Evolutionary conservation across 352 stramenopile genomes (phyloP).

Genomic region (Phytophthora quininea): DNA sequence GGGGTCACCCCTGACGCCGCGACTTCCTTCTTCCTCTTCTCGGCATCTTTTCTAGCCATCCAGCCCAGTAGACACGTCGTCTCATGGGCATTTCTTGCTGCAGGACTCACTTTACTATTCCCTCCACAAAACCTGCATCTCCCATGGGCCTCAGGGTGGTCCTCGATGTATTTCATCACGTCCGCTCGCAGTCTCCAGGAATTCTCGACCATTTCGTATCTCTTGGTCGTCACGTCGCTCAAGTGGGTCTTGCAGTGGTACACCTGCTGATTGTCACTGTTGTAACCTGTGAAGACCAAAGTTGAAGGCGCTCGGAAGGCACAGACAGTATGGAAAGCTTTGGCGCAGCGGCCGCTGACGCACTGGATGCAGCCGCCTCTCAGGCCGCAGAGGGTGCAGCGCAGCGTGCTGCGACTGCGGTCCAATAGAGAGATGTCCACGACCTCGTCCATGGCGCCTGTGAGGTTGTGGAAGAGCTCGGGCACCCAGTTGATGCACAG

Average conservation of each 20-base stretch:
- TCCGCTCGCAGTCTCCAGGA: conserved; percentile 52
- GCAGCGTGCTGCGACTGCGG: conserved; percentile 68
- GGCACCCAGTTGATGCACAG: conserved; percentile 89
- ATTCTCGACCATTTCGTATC: conserved; percentile 73
- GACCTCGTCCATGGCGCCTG: conserved; percentile 58
- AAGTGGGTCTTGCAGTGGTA: conserved; percentile 87
- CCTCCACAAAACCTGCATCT: conserved; percentile 66
- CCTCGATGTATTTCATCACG: conserved; percentile 29
- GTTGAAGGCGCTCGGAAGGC: conserved; percentile 72
- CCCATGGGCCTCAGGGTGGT: conserved; percentile 31
- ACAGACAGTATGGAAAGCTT: conserved; percentile 85
- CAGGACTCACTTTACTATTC: conserved; percentile 42
- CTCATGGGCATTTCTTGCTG: conserved; percentile 57
- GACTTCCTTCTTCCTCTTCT: conserved; percentile 46
- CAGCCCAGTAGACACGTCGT: conserved; percentile 65
- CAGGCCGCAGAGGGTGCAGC: conserved; percentile 82
- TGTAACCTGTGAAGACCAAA: conserved; percentile 86
- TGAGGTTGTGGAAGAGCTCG: conserved; percentile 79
- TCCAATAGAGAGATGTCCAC: conserved; percentile 75
- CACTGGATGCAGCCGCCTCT: conserved; percentile 90
- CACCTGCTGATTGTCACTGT: conserved; percentile 73
- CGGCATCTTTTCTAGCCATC: conserved; percentile 54
- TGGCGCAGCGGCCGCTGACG: conserved; percentile 80
- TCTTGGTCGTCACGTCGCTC: conserved; percentile 56
- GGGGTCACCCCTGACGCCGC: conserved; percentile 40